phyloP scores from a whole-genome alignment of 2,329 filamentous ascomycete genomes.

The Thermothelomyces thermophilus region DNA sequence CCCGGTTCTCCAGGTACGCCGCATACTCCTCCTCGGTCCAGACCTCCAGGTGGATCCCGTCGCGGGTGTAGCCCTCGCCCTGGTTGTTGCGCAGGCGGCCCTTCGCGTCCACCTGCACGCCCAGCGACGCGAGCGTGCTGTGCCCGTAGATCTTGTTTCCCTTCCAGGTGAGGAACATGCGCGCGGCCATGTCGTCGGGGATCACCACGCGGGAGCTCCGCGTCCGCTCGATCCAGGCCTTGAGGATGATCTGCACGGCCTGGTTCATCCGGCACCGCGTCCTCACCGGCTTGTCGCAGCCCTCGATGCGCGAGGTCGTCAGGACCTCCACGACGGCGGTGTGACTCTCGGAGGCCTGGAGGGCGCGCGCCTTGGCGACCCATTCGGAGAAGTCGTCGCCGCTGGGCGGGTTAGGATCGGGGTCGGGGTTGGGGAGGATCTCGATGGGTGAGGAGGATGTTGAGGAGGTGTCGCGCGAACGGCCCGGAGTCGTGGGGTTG shows the following conservation, averaged over 20 bases:
- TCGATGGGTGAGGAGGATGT: conserved; percentile 1
- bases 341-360: conserved; percentile 14
- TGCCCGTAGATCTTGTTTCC: conserved; percentile 64
- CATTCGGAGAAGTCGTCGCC: conserved; percentile 41
- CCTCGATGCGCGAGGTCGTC: conserved; percentile 59
- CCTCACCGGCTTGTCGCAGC: conserved; percentile 39
- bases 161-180: conserved; percentile 73
- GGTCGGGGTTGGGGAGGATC: neutral
- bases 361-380: conserved; percentile 37
- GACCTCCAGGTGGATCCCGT: conserved; percentile 66
- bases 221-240: conserved; percentile 64
- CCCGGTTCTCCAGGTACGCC: conserved; percentile 42
- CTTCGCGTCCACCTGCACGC: conserved; percentile 44
- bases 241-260: conserved; percentile 57
- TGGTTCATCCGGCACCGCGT: conserved; percentile 62
- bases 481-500: neutral
- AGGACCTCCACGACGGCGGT: conserved; percentile 54
- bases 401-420: neutral
- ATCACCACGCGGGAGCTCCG: conserved; percentile 33
- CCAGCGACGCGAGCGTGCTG: conserved; percentile 65
- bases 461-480: neutral
- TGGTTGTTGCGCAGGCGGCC: conserved; percentile 32
- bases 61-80: conserved; percentile 39
- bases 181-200: conserved; percentile 36
- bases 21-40: conserved; percentile 62